Percentiles rank a stretch among this genome's conserved stretches.
phyloP scores from a whole-genome alignment of 176 grass and related monocot species.

The Carex cristatella region DNA sequence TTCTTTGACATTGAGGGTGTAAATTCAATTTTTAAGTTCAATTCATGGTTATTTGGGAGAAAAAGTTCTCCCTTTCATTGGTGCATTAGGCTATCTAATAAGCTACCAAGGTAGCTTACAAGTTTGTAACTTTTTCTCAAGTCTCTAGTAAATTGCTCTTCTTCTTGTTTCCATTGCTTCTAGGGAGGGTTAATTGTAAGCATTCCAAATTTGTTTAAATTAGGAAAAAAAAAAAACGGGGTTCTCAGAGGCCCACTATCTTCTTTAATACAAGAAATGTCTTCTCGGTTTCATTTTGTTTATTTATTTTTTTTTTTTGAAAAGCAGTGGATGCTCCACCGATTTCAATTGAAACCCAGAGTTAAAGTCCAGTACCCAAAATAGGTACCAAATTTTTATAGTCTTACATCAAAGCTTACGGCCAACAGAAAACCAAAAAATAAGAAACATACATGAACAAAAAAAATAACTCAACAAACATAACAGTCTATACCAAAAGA shows the following conservation, averaged over 20 bases:
- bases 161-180: not conserved
- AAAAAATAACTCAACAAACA: too few relatives aligned
- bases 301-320: too few relatives aligned
- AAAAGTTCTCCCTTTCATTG: conserved; percentile 30
- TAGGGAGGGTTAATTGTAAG: not conserved
- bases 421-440: too few relatives aligned
- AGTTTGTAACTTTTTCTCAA: conserved; percentile 12
- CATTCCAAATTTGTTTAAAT: not conserved
- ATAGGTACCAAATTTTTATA: too few relatives aligned
- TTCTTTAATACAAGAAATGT: not conserved
- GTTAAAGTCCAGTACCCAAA: too few relatives aligned
- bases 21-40: not conserved
- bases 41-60: conserved; percentile 11
- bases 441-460: too few relatives aligned
- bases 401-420: too few relatives aligned
- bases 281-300: not conserved
- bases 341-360: too few relatives aligned
- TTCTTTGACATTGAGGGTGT: conserved; percentile 47
- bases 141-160: conserved; percentile 6
- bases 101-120: conserved; percentile 8
- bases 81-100: not conserved
- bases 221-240: not conserved
- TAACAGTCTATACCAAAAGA: too few relatives aligned
- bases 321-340: too few relatives aligned
- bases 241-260: conserved; percentile 11